Percentiles rank a stretch among this genome's conserved stretches.
Conservation (phyloP, 2,329 filamentous ascomycete species). For the Seiridium unicorne region DNA sequence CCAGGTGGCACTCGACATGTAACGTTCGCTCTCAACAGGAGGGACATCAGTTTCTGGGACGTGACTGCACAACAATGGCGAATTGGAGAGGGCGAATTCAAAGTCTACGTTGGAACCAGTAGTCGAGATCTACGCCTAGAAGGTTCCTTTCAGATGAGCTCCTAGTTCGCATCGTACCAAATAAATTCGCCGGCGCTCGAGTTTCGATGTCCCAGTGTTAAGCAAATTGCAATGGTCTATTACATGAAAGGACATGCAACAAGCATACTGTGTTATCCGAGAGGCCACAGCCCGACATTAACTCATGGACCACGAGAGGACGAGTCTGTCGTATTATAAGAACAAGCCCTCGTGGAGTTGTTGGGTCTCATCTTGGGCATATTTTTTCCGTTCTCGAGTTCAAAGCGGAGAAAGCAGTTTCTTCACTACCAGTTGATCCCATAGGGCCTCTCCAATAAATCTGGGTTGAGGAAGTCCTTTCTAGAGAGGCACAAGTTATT, state of each 20-base stretch:
- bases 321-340: background rate
- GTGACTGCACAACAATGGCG: conserved; percentile 65
- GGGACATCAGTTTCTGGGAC: conserved; percentile 72
- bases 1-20: conserved; percentile 52
- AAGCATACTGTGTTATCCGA: background rate
- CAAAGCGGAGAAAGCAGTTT: background rate
- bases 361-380: background rate
- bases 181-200: background rate
- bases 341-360: background rate
- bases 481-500: background rate
- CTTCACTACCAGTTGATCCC: background rate
- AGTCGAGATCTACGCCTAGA: conserved; percentile 7
- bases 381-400: background rate
- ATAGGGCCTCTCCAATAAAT: background rate
- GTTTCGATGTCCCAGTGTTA: no score
- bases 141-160: conserved; percentile 22
- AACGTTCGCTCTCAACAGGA: conserved; percentile 56
- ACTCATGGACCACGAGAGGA: background rate
- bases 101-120: conserved; percentile 16
- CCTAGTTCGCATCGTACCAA: conserved; percentile 17
- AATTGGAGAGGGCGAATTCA: conserved; percentile 38
- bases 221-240: no score
- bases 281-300: background rate
- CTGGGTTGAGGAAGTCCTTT: background rate
- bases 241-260: background rate